phyloP scores from a whole-genome alignment of 208 protist species.

The Blastocrithidia nonstop region DNA sequence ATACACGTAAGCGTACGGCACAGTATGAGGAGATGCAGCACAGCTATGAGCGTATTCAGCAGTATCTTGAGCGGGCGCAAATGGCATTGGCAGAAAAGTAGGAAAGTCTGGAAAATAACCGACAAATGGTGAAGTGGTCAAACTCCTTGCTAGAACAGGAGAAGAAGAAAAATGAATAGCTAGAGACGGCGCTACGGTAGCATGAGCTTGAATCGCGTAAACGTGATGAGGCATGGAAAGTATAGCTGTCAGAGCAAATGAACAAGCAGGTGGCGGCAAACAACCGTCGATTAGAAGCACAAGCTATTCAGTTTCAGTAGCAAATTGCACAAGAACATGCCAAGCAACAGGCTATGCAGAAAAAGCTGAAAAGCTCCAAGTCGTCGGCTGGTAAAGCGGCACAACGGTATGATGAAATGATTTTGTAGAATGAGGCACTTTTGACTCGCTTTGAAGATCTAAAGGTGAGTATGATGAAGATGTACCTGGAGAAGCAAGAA shows the following conservation, averaged over 20 bases:
- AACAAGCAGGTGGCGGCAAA: slow-evolving; percentile 65
- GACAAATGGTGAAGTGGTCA: slow-evolving; percentile 81
- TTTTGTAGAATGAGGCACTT: slow-evolving; percentile 80
- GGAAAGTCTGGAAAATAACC: slow-evolving; percentile 62
- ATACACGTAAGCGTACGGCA: slow-evolving; percentile 37
- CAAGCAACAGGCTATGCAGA: slow-evolving; percentile 62
- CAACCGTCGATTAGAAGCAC: slow-evolving; percentile 71
- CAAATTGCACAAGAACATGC: slow-evolving; percentile 61
- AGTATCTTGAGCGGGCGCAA: slow-evolving; percentile 63
- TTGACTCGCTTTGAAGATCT: slow-evolving; percentile 74
- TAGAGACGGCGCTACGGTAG: slow-evolving; percentile 48
- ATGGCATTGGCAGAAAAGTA: slow-evolving; percentile 50
- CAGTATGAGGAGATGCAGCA: slow-evolving; percentile 64
- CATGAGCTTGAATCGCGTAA: slow-evolving; percentile 68
- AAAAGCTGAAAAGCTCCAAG: slow-evolving; percentile 81
- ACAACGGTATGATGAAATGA: slow-evolving; percentile 87
- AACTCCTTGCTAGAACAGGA: slow-evolving; percentile 70
- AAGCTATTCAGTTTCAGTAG: slow-evolving; percentile 64
- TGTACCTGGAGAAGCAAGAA: slow-evolving; percentile 78
- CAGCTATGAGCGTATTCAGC: slow-evolving; percentile 68
- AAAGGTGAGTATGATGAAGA: slow-evolving; percentile 84
- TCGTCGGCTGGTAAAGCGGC: slow-evolving; percentile 57
- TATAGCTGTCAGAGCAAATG: slow-evolving; percentile 56
- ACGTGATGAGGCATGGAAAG: slow-evolving; percentile 49
- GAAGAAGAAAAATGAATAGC: slow-evolving; percentile 72